Conservation (phyloP, 2,329 filamentous ascomycete genomes). For the Sodiomyces alkalinus region DNA sequence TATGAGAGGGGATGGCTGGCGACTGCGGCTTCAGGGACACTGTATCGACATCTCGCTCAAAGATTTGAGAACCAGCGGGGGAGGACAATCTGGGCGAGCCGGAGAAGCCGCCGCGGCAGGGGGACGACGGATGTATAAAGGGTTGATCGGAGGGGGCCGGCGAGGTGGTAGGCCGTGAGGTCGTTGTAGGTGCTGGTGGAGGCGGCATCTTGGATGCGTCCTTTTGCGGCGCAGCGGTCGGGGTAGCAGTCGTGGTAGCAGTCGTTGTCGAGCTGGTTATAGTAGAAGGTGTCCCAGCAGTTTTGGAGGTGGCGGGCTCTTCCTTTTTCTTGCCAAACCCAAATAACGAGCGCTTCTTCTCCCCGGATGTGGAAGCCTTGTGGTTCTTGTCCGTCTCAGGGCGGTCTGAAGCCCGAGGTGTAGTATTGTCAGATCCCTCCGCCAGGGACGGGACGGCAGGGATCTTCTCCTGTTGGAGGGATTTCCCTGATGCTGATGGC, state of each 20-base stretch:
- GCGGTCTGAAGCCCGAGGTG: slow-evolving; percentile 13
- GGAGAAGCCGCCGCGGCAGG: slow-evolving; percentile 48
- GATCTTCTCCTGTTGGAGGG: no score
- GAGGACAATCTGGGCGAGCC: slow-evolving; percentile 63
- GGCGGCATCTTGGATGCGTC: slow-evolving; percentile 23
- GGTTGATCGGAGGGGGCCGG: slow-evolving; percentile 26
- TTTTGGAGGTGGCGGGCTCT: slow-evolving; percentile 20
- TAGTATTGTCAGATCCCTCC: slow-evolving; percentile 16
- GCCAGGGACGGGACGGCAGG: no score
- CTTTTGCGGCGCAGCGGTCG: slow-evolving; percentile 12
- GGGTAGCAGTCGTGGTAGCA: slow-evolving; percentile 17
- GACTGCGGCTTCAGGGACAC: slow-evolving; percentile 53
- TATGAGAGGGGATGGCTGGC: slow-evolving; percentile 81
- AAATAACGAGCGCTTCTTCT: slow-evolving; percentile 44
- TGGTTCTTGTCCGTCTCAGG: slow-evolving; percentile 14
- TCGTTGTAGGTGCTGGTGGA: no score
- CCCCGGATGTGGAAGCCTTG: slow-evolving; percentile 16
- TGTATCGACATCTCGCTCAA: slow-evolving; percentile 91
- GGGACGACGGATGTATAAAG: slow-evolving; percentile 43
- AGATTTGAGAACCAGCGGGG: slow-evolving; percentile 68
- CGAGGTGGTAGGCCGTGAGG: slow-evolving; percentile 23
- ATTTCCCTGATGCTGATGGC: no score
- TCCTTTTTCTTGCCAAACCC: slow-evolving; percentile 48
- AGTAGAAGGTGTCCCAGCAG: slow-evolving; percentile 10
- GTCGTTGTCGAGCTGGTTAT: slow-evolving; percentile 6